phyloP scores from a whole-genome alignment of 1,284 basidiomycete species.

The Apiotrichum domesticum region DNA sequence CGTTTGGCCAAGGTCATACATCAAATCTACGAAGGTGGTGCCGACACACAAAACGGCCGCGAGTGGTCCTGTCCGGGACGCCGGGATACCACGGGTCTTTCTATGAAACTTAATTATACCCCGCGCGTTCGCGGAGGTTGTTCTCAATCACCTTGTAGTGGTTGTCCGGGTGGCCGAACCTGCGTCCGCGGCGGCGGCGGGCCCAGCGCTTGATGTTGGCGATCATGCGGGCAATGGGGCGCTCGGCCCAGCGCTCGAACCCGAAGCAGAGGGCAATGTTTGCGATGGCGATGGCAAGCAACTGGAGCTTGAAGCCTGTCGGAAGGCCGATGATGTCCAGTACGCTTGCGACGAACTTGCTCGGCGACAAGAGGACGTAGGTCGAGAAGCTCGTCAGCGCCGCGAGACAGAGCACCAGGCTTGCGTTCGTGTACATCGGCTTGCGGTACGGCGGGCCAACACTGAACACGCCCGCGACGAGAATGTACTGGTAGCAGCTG shows the following conservation, averaged over 20 bases:
- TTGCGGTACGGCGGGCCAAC: constrained; percentile 95
- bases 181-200: constrained; percentile 26
- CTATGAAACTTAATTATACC: no score
- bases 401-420: constrained; percentile 66
- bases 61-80: no score
- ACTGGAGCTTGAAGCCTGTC: constrained; percentile 59
- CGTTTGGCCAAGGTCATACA: no score
- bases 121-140: no score
- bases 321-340: constrained; percentile 78
- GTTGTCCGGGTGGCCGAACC: constrained; percentile 46
- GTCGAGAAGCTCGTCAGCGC: constrained; percentile 65
- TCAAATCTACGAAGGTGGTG: no score
- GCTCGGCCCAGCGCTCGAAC: constrained; percentile 74
- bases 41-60: no score
- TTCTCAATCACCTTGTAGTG: constrained; percentile 51
- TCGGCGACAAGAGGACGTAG: constrained; percentile 66
- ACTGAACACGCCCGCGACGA: constrained; percentile 93
- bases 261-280: constrained; percentile 70
- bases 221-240: constrained; percentile 56
- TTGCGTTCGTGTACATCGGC: constrained; percentile 91
- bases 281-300: constrained; percentile 63
- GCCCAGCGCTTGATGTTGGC: constrained; percentile 39
- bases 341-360: constrained; percentile 57
- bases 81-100: no score
- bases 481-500: constrained; percentile 97